A percentile compares a stretch with the other conserved stretches of the same genome.
These are phyloP conservation scores for Pyrenula massariospora DNA, from an alignment of 495 filamentous ascomycete genomes.

Conservation along the genomic window DNA sequence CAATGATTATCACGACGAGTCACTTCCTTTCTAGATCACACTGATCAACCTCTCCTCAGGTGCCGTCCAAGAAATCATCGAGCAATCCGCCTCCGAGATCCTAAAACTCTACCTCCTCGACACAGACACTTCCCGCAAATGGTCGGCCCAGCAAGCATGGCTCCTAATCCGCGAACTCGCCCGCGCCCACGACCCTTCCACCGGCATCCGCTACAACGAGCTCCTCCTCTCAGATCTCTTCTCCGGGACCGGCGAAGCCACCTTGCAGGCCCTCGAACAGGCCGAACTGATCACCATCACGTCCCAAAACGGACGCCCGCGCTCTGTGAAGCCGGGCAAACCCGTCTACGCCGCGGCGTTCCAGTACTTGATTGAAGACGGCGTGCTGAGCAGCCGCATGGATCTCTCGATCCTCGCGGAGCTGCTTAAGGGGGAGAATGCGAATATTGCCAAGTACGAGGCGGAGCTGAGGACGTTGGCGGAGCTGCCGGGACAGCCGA, in stretches of 20 bases:
- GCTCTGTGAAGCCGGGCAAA: conserved; percentile 63
- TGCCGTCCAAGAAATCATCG: conserved; percentile 82
- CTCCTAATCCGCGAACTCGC: conserved; percentile 67
- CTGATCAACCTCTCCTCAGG: too few relatives aligned
- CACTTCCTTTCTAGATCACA: too few relatives aligned
- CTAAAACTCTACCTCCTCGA: conserved; percentile 82
- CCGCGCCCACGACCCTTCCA: conserved; percentile 26
- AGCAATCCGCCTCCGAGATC: conserved; percentile 79
- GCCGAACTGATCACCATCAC: conserved; percentile 76
- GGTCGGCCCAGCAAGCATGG: conserved; percentile 84
- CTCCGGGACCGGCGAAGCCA: conserved; percentile 51
- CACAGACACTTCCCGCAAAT: conserved; percentile 36
- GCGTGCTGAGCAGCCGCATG: conserved; percentile 58
- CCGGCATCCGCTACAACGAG: conserved; percentile 63
- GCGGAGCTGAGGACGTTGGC: conserved; percentile 59
- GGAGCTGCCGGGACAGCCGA: conserved; percentile 46
- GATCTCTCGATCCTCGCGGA: conserved; percentile 60
- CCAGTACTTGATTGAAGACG: conserved; percentile 53
- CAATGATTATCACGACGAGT: too few relatives aligned
- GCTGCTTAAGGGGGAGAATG: conserved; percentile 59
- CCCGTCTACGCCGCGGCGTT: conserved; percentile 87
- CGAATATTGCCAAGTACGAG: conserved; percentile 67
- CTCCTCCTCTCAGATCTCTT: conserved; percentile 67
- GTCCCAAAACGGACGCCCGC: conserved; percentile 62
- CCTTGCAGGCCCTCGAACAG: conserved; percentile 69